Base-by-base conservation (phyloP, 1,284 basidiomycete species). In the Fomitopsis schrenkii region DNA sequence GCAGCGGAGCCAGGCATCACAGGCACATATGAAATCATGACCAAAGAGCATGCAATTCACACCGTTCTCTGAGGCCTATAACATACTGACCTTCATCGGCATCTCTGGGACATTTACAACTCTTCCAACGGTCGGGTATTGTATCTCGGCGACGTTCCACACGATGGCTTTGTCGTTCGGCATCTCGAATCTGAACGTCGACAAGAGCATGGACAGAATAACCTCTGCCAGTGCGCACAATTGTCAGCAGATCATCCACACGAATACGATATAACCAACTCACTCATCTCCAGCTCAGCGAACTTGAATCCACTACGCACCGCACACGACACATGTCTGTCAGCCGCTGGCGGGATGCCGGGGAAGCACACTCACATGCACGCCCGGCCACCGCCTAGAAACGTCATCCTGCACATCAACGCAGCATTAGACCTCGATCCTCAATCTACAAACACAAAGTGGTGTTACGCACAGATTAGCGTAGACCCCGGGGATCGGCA, bases 281-380 rank as follows among this genome's bases (percentile, higher is more conserved):
- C 30, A 67, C 66, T 67, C 65, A 67, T 67, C 26, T 67, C 63
- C 30, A 67, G 58, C 35, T 66, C 63, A 2, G 65, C 58, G 60
- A 67, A 66, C 38, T 67, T 67, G 64, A 67, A 66, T 9, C 66
- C 66, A 22, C 66, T 67, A 40, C 38, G 14, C 3, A 40, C 26
- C 6, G 12, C 48, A 5, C 28, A 33, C 6, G 48, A 15, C 6
- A 12, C 48, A 12, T 10, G 28, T n/a, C 5, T 2, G 48, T 33
- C 28, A 50, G 48, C 14, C 8, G 6, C 17, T 10, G 30, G 22
- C 22, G 22, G 26, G n/a, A 15, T 26, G 5, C 8, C 26, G 17
- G 5, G 9, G 15, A 19, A 33, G n/a, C 26, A 33, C 8, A 58
- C 60, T 22, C 22, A 62, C 60, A 62, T 62, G 57, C 60, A 62